Evolutionary conservation across 1,284 basidiomycete species (phyloP), one percentile per base, ranked within the genome.

Genomic region (Phellinidium pouzarii): DNA sequence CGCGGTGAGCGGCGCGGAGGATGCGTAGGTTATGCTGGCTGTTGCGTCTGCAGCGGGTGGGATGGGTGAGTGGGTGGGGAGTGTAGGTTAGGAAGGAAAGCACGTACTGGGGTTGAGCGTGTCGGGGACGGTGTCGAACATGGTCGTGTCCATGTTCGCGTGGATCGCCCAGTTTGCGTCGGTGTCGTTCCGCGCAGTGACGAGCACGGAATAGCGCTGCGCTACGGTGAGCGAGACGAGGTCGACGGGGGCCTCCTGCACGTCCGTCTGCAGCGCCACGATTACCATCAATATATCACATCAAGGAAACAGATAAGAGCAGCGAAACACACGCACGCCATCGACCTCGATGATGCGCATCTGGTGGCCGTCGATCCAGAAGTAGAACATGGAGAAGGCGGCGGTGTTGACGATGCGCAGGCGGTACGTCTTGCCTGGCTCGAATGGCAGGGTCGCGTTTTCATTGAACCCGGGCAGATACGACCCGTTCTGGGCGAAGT

Each of bases 141-240:
- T 94, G 59, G 70, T 71, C 1, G 74, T 77, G 64, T 93, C 90
- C 79, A 97, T 91, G 73, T 92, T 90, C 22, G 89, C 87, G 64
- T 94, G 91, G 57, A 99, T 82, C 41, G 79, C 82, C 82, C 86
- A 98, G 73, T 97, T 96, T 17, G 77, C 69, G 12, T 72, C 72
- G 0, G 89, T 87, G 61, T 93, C 89, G 67, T 94, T 92, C 52
- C 87, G 81, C 9, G 95, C 93, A 19, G 84, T 87, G 47, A 97
- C 90, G 44, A 97, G 81, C 47, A 98, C 73, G 0, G 91, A 94
- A 70, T 94, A 96, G n/a, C 94, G 82, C 67, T 98, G 94, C 0
- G 94, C 94, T 43, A 88, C 91, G 4, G 89, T 77, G 54, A 96
- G 58, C 40, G 80, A 77, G 49, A 97, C 61, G 27, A 84, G 65